Conservation (phyloP, 176 grass and related monocot genomes). For the Coix lacrymajobi region DNA sequence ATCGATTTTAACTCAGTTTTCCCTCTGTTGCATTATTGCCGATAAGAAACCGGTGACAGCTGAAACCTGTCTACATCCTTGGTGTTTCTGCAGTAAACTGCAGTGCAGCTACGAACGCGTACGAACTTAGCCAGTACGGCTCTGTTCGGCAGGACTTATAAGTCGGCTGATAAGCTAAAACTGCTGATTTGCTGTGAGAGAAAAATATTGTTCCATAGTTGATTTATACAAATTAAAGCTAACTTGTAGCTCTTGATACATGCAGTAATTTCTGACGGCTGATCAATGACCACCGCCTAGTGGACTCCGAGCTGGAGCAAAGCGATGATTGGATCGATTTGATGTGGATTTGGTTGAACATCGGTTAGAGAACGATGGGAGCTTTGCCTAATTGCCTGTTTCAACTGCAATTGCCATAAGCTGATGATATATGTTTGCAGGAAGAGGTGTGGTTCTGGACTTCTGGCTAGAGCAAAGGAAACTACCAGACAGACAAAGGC, state of each 20-base stretch:
- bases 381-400: neutral
- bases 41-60: neutral
- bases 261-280: neutral
- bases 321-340: neutral
- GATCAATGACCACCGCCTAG: no score
- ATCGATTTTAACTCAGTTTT: neutral
- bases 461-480: neutral
- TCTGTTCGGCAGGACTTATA: no score
- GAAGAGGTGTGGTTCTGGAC: neutral
- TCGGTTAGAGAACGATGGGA: neutral
- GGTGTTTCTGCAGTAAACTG: neutral
- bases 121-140: no score
- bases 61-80: neutral
- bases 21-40: neutral
- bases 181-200: no score
- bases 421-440: neutral
- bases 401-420: neutral
- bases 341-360: neutral
- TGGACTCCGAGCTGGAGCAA: neutral
- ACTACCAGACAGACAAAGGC: neutral
- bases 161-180: no score
- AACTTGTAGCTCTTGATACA: no score
- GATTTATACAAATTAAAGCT: no score
- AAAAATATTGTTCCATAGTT: no score
- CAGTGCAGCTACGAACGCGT: neutral